These are phyloP conservation scores for Talaromyces sp. DNA, from an alignment of 2,329 filamentous ascomycete species.

Conservation along the genomic window DNA sequence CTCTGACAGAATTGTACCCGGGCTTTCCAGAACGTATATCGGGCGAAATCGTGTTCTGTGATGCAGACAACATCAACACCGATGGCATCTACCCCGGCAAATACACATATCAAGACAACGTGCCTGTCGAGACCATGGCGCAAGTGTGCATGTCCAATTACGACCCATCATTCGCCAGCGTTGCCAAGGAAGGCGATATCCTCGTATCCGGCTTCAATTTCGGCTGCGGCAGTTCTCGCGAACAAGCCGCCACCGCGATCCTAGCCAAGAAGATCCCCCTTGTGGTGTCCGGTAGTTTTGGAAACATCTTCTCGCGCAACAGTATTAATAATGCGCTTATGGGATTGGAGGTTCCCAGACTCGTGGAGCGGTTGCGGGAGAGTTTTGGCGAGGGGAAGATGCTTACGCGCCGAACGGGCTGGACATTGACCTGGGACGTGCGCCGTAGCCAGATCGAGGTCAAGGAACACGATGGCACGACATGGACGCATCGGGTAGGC, in stretches of 20 bases:
- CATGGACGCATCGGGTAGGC: conserved; percentile 78
- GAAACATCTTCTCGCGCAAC: conserved; percentile 72
- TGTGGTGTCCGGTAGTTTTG: conserved; percentile 76
- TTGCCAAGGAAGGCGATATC: conserved; percentile 62
- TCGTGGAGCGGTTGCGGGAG: conserved; percentile 38
- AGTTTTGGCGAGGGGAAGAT: conserved; percentile 49
- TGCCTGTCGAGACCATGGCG: conserved; percentile 76
- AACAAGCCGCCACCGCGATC: conserved; percentile 81
- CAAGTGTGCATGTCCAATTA: conserved; percentile 94
- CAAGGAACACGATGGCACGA: conserved; percentile 64
- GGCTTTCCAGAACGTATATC: conserved; percentile 81
- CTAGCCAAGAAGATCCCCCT: conserved; percentile 77
- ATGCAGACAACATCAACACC: conserved; percentile 85
- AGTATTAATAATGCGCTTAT: conserved; percentile 45
- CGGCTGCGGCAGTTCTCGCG: conserved; percentile 72
- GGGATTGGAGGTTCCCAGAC: conserved; percentile 40
- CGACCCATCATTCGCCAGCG: conserved; percentile 53
- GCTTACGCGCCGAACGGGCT: conserved; percentile 72
- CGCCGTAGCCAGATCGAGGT: conserved; percentile 67
- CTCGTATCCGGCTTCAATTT: conserved; percentile 86
- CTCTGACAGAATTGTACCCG: conserved; percentile 68
- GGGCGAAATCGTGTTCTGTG: conserved; percentile 86
- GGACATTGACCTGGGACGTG: conserved; percentile 82
- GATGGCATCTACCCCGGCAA: conserved; percentile 91
- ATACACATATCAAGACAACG: conserved; percentile 86